Percentiles rank a stretch among this genome's conserved stretches.
phyloP scores from a whole-genome alignment of 208 protist species.

The Trichomonas tenax region DNA sequence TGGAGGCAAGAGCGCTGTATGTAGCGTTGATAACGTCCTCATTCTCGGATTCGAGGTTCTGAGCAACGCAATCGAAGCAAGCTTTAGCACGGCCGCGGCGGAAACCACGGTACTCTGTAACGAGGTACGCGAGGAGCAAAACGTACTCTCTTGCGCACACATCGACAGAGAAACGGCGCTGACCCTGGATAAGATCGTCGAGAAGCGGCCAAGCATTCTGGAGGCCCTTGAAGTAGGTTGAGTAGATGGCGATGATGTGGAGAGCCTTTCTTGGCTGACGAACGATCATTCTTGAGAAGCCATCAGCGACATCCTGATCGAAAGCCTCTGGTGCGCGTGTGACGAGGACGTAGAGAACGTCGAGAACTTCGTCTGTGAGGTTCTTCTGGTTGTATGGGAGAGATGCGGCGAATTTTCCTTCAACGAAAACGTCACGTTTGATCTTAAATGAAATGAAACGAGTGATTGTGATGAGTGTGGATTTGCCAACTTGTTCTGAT shows the following conservation, averaged over 20 bases:
- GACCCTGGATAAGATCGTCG: not conserved
- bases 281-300: not conserved
- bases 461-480: not conserved
- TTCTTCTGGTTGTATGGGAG: not conserved
- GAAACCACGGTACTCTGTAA: not conserved
- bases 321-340: not conserved
- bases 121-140: not conserved
- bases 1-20: not conserved
- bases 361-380: not conserved
- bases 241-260: not conserved
- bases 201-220: not conserved
- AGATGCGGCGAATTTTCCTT: not conserved
- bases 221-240: not conserved
- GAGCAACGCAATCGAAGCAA: not conserved
- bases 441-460: not conserved
- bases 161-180: not conserved
- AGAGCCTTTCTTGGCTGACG: not conserved
- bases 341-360: not conserved
- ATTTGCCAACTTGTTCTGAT: not conserved
- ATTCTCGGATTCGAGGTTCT: not conserved
- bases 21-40: not conserved
- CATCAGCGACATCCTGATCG: not conserved
- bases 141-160: not conserved
- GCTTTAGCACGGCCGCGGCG: not conserved
- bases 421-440: not conserved